These are phyloP conservation scores for Exserohilum rostratum DNA, from an alignment of 2,329 filamentous ascomycete genomes.

Conservation along the genomic window DNA sequence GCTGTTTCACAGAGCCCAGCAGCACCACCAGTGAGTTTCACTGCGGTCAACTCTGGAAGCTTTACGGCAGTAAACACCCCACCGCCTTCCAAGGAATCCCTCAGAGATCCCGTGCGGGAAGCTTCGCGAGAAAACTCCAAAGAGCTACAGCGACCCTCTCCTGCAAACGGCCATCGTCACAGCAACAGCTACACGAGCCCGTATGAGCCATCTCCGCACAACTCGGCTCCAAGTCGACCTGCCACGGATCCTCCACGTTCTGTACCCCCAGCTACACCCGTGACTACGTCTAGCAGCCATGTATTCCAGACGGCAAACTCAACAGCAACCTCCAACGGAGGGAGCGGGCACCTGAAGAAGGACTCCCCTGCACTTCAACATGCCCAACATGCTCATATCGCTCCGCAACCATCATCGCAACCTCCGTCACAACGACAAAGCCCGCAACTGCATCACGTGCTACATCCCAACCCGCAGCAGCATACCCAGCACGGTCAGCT, in stretches of 20 bases:
- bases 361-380: constrained; percentile 29
- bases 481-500: constrained; percentile 15
- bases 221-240: constrained; percentile 15
- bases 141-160: constrained; percentile 18
- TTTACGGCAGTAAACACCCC: constrained; percentile 35
- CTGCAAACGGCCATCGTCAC: constrained; percentile 17
- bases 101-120: constrained; percentile 18
- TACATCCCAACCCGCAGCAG: constrained; percentile 13
- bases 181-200: constrained; percentile 38
- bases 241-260: constrained; percentile 20
- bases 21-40: constrained; percentile 29
- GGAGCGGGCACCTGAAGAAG: constrained; percentile 23
- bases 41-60: constrained; percentile 30
- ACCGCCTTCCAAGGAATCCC: constrained; percentile 19
- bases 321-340: constrained; percentile 20
- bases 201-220: constrained; percentile 34
- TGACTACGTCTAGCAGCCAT: constrained; percentile 9
- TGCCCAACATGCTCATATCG: constrained; percentile 24
- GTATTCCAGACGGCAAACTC: constrained; percentile 21
- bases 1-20: constrained; percentile 15
- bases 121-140: constrained; percentile 20
- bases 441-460: constrained; percentile 16
- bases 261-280: constrained; percentile 17
- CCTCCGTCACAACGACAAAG: constrained; percentile 15
- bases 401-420: constrained; percentile 25